Conservation (phyloP, 768 basidiomycete species). For the Naganishia vishniacii region DNA sequence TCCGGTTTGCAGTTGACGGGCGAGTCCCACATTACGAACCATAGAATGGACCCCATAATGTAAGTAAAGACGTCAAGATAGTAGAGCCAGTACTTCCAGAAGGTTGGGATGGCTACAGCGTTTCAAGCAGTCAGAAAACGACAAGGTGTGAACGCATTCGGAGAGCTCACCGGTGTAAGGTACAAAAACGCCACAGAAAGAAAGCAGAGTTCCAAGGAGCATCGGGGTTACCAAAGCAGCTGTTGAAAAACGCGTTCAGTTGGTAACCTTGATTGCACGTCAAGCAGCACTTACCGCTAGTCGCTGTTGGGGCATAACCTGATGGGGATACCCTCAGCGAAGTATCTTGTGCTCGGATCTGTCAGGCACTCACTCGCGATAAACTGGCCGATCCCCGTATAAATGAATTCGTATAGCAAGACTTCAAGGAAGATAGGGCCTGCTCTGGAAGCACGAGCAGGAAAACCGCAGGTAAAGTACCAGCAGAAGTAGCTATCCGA, state of each 20-base stretch:
- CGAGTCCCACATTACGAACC: slow-evolving; percentile 41
- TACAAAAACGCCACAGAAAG: slow-evolving; percentile 25
- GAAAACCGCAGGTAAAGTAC: slow-evolving; percentile 39
- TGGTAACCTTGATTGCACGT: too few relatives aligned
- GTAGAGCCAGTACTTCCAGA: slow-evolving; percentile 39
- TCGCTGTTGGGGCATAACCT: slow-evolving; percentile 44
- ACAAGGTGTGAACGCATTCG: too few relatives aligned
- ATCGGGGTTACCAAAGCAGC: slow-evolving; percentile 44
- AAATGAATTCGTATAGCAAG: slow-evolving; percentile 45
- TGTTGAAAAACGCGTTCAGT: too few relatives aligned
- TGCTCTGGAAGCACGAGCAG: slow-evolving; percentile 35
- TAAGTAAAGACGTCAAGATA: slow-evolving; percentile 32
- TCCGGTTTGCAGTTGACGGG: slow-evolving; percentile 37
- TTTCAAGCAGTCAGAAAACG: neutral
- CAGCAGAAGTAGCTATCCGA: slow-evolving; percentile 26
- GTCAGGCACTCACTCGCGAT: slow-evolving; percentile 1
- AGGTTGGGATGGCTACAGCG: slow-evolving; percentile 23
- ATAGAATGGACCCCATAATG: slow-evolving; percentile 37
- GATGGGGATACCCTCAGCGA: neutral
- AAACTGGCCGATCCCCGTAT: slow-evolving; percentile 41
- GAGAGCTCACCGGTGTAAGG: slow-evolving; percentile 7
- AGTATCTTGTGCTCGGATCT: too few relatives aligned
- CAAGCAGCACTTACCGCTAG: too few relatives aligned
- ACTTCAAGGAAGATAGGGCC: slow-evolving; percentile 45
- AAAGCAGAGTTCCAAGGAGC: slow-evolving; percentile 32